A percentile compares a stretch with the other conserved stretches of the same genome.
These are phyloP conservation scores for Geranium brycei DNA, from an alignment of 345 rosid species.

Conservation along the genomic window DNA sequence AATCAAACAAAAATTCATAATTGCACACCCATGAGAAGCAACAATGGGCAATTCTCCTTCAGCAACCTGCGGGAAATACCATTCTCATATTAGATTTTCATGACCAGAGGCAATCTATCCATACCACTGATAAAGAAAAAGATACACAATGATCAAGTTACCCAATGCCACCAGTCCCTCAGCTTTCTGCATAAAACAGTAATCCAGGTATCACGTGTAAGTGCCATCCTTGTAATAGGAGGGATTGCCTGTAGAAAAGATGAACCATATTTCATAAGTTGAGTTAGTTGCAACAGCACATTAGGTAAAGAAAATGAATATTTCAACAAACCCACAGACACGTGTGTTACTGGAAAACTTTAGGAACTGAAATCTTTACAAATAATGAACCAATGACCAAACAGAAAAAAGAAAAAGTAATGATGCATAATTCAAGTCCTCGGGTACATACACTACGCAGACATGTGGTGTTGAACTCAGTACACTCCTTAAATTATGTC, in stretches of 20 bases:
- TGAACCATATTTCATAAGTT: constrained; percentile 6
- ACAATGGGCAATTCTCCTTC: constrained; percentile 95
- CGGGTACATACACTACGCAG: too few species aligned
- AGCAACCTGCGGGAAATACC: constrained; percentile 55
- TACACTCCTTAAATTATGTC: too few species aligned
- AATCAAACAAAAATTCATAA: constrained; percentile 11
- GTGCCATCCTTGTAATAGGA: constrained; percentile 88
- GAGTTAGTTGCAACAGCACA: background rate
- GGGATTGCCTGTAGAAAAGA: constrained; percentile 58
- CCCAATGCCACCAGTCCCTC: constrained; percentile 99
- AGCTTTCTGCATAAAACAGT: constrained; percentile 94
- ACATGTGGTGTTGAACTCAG: too few species aligned
- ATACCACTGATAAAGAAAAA: constrained; percentile 11
- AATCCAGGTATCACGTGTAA: constrained; percentile 95
- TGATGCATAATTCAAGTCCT: too few species aligned
- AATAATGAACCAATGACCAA: too few species aligned
- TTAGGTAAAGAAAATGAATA: background rate
- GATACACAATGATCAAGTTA: constrained; percentile 25
- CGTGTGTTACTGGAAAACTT: background rate
- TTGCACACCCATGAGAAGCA: constrained; percentile 89
- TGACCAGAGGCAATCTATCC: constrained; percentile 1
- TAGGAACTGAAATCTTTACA: too few species aligned
- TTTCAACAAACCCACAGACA: background rate
- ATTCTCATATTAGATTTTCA: constrained; percentile 17
- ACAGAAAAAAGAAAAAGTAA: too few species aligned